Conservation (phyloP, 192 early-diverging fungal genomes). For the Entomortierella chlamydospora region DNA sequence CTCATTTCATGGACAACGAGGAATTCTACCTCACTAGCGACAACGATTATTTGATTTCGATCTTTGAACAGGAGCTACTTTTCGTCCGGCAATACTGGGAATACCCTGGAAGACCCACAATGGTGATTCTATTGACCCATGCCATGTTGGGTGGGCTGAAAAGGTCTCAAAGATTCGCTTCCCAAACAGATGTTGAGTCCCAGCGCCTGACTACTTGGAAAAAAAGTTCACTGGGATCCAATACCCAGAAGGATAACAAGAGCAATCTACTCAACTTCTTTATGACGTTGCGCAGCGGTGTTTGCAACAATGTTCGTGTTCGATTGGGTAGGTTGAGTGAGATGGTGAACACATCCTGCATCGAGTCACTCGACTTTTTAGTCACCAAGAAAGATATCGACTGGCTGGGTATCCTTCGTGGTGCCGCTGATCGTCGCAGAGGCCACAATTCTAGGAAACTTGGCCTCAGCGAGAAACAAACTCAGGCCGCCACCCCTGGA, state of each 20-base stretch:
- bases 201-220: conserved; percentile 28
- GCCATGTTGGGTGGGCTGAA: conserved; percentile 81
- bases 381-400: conserved; percentile 68
- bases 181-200: conserved; percentile 34
- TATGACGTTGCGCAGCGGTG: conserved; percentile 80
- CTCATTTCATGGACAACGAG: conserved; percentile 89
- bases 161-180: conserved; percentile 37
- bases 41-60: conserved; percentile 81
- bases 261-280: conserved; percentile 85
- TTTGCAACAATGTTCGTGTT: conserved; percentile 75
- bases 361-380: conserved; percentile 87
- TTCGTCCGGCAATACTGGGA: conserved; percentile 82
- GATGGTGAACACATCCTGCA: conserved; percentile 80
- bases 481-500: conserved; percentile 62
- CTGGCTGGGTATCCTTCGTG: conserved; percentile 64
- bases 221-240: conserved; percentile 18
- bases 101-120: conserved; percentile 80
- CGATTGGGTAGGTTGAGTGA: conserved; percentile 81
- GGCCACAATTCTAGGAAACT: conserved; percentile 48
- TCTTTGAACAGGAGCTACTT: conserved; percentile 79
- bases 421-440: conserved; percentile 50
- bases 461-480: conserved; percentile 58
- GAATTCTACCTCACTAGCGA: conserved; percentile 90
- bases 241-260: conserved; percentile 54
- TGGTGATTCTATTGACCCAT: conserved; percentile 78